These are phyloP conservation scores for Diplodia sapinea DNA, from an alignment of 2,329 filamentous ascomycete genomes.

Conservation along the genomic window DNA sequence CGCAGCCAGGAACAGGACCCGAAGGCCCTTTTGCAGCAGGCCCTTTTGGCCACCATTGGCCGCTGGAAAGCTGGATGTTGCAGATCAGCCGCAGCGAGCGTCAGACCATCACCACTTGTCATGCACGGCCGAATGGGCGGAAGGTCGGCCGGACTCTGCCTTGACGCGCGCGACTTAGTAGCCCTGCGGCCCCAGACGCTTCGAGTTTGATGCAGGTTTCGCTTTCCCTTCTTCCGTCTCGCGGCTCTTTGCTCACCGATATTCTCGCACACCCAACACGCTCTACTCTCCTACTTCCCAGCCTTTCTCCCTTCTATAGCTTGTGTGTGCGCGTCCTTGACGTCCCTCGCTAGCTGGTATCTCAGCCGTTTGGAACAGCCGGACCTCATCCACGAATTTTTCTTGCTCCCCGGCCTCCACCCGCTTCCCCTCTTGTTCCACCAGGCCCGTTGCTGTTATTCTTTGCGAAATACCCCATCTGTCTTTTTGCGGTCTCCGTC, in stretches of 20 bases:
- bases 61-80: background rate
- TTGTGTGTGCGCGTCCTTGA: background rate
- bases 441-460: too few relatives aligned
- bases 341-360: background rate
- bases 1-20: background rate
- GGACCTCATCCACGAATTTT: background rate
- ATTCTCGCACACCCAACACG: background rate
- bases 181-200: background rate
- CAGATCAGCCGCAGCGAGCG: slow-evolving; percentile 19
- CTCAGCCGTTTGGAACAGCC: background rate
- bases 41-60: background rate
- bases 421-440: background rate
- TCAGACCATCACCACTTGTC: slow-evolving; percentile 6
- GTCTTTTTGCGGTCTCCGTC: too few relatives aligned
- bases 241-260: background rate
- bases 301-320: background rate
- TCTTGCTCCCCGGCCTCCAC: background rate
- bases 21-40: background rate
- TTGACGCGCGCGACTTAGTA: background rate
- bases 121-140: slow-evolving; percentile 3
- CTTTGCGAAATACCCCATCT: background rate
- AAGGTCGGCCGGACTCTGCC: background rate
- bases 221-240: background rate
- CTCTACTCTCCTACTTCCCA: background rate
- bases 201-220: slow-evolving; percentile 22